phyloP scores from a whole-genome alignment of 257 asterid species.

The Echites panduratus region DNA sequence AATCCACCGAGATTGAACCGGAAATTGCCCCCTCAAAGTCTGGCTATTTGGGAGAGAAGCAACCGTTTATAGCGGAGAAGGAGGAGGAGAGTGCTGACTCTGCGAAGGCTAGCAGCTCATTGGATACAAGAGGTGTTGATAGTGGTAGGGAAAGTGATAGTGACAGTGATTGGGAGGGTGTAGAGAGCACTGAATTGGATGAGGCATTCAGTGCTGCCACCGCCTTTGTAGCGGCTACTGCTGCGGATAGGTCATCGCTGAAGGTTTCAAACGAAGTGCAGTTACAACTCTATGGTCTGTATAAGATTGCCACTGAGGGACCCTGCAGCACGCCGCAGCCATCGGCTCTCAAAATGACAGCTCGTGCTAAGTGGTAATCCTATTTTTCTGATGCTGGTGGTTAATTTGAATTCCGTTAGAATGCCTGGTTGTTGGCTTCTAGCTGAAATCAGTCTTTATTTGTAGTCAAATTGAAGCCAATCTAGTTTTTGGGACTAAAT shows the following conservation, averaged over 20 bases:
- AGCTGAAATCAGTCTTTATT: not conserved
- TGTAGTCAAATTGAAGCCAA: not conserved
- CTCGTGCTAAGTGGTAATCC: constrained; percentile 92
- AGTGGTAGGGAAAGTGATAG: constrained; percentile 29
- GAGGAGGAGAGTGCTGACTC: not conserved
- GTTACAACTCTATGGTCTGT: constrained; percentile 81
- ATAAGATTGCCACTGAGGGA: constrained; percentile 97
- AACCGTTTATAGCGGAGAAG: constrained; percentile 39
- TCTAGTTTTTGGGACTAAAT: not conserved
- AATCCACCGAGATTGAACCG: not conserved
- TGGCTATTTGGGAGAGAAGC: constrained; percentile 30
- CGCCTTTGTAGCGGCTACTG: constrained; percentile 88
- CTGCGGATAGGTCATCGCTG: constrained; percentile 55
- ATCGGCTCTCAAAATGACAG: constrained; percentile 86
- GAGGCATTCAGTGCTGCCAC: constrained; percentile 95
- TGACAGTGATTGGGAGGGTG: constrained; percentile 98
- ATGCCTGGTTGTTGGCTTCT: not conserved
- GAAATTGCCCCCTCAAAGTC: constrained; percentile 27
- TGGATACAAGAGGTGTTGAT: constrained; percentile 12
- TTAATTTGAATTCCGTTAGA: not conserved
- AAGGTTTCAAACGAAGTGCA: constrained; percentile 84
- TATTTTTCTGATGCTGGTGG: not conserved
- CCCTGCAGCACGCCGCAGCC: constrained; percentile 85
- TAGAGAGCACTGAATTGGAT: constrained; percentile 94
- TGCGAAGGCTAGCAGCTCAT: constrained; percentile 4